Base-by-base conservation (phyloP, 1,139 yeast species). In the Suhomyces coccinellae region DNA sequence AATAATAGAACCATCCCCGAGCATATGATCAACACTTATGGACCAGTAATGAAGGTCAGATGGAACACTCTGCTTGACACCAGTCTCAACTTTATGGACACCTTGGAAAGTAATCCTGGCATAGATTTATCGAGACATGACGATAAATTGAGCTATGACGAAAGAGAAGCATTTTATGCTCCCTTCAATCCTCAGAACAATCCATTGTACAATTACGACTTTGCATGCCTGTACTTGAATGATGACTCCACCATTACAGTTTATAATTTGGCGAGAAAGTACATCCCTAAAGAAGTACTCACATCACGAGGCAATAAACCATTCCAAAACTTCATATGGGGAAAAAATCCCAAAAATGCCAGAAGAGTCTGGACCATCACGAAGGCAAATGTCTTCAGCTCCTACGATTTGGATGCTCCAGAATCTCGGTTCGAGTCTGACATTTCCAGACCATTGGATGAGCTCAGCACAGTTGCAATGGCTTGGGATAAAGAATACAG, bases 141-240 rank as follows among this genome's bases (percentile, higher is more conserved):
- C 13, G 61, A 57, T 28, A 53, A 51, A 33, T 29, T 53, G 27
- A 35, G 51, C 3, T 49, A 52, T 30, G 62, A 59, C 7, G 62
- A 65, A 67, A 46, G 75, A 66, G 48, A 73, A 62, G 51, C 61
- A 47, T 26, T 56, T 59, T 41, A 51, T 43, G 46, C 51, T 14
- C 36, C 31, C 28, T n/a, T 14, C 13, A 24, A 22, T 35, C 12
- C 17, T 35, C 36, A 46, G 17, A 35, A 44, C 24, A 54, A 56
- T 41, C 53, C 70, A 1, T 57, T 69, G 42, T 65, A 65, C 55
- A 69, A 68, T 52, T 82, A 89, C 27, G 84, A 87, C 52, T 74
- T 90, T 54, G 97, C 96, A 0, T 79, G 87, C 41, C 85, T 86
- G 61, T 87, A 85, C 48, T 69, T 87, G 54, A 85, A 85, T 46